Percentiles rank a stretch among this genome's conserved stretches.
Conservation (phyloP, 2,329 filamentous ascomycete species). For the Claviceps digitariae region DNA sequence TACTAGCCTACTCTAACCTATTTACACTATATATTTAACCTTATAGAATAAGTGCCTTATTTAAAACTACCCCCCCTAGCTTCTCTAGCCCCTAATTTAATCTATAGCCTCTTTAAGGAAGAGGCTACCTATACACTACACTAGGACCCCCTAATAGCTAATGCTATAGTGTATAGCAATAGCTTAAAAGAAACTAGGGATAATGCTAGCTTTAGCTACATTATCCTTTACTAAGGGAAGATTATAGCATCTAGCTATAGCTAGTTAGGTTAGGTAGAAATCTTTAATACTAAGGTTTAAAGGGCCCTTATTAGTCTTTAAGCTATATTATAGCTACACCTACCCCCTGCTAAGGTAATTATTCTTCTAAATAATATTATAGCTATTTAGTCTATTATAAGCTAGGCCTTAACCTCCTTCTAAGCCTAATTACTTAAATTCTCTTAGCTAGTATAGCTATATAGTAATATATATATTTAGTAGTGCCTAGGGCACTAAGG, state of each 20-base stretch:
- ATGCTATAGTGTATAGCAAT: background rate
- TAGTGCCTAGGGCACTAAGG: background rate
- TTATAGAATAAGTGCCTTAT: background rate
- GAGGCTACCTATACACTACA: background rate
- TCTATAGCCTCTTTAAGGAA: background rate
- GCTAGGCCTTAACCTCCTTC: background rate
- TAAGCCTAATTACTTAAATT: background rate
- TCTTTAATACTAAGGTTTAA: background rate
- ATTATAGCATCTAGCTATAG: background rate
- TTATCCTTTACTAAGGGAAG: background rate
- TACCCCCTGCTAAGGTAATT: background rate
- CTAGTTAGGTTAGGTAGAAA: background rate
- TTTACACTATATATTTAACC: background rate
- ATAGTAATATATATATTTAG: background rate
- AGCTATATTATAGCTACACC: background rate
- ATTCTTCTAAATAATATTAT: background rate
- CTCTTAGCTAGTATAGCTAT: background rate
- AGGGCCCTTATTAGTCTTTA: background rate
- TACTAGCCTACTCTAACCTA: too few species aligned
- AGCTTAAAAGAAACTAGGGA: background rate
- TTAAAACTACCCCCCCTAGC: background rate
- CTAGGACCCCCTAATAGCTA: background rate
- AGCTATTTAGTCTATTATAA: background rate
- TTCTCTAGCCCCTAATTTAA: background rate
- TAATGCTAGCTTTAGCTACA: background rate